Evolutionary conservation across 768 basidiomycete genomes (phyloP).

Genomic region (Clavulina sp.): DNA sequence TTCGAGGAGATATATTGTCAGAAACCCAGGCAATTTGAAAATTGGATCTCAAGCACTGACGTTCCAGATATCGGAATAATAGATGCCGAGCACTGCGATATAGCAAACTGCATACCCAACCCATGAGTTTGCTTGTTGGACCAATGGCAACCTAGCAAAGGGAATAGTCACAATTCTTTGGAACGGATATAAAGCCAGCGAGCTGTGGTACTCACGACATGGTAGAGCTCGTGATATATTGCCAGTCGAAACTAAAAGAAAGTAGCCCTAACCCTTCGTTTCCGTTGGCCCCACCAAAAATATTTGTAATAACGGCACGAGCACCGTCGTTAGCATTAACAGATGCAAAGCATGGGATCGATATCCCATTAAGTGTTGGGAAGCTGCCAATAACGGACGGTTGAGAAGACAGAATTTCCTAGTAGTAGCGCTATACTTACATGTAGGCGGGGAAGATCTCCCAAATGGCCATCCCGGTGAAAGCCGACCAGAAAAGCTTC

Average conservation of each 20-base stretch:
- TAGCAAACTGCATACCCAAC: constrained; percentile 37
- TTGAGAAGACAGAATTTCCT: not conserved
- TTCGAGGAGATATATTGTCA: not conserved
- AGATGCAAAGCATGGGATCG: constrained; percentile 27
- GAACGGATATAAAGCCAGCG: not conserved
- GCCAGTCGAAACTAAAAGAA: constrained; percentile 51
- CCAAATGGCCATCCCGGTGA: constrained; percentile 11
- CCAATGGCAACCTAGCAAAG: not conserved
- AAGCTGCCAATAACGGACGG: constrained; percentile 9
- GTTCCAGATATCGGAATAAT: constrained; percentile 46
- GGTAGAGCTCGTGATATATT: constrained; percentile 34
- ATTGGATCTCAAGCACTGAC: constrained; percentile 23
- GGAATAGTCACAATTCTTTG: not conserved
- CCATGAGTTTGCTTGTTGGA: constrained; percentile 34
- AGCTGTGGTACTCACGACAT: constrained; percentile 16
- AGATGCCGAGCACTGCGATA: constrained; percentile 34
- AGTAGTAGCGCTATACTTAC: constrained; percentile 2
- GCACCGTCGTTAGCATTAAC: constrained; percentile 34
- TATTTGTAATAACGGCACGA: constrained; percentile 31
- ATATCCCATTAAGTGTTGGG: constrained; percentile 15
- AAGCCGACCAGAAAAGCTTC: constrained; percentile 14
- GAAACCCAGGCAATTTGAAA: constrained; percentile 3
- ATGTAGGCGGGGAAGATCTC: constrained; percentile 15
- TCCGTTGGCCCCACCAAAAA: constrained; percentile 48
- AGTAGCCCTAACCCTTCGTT: constrained; percentile 52